These are phyloP conservation scores for Cladosporium sp. DNA, from an alignment of 2,329 filamentous ascomycete genomes.

Conservation along the genomic window DNA sequence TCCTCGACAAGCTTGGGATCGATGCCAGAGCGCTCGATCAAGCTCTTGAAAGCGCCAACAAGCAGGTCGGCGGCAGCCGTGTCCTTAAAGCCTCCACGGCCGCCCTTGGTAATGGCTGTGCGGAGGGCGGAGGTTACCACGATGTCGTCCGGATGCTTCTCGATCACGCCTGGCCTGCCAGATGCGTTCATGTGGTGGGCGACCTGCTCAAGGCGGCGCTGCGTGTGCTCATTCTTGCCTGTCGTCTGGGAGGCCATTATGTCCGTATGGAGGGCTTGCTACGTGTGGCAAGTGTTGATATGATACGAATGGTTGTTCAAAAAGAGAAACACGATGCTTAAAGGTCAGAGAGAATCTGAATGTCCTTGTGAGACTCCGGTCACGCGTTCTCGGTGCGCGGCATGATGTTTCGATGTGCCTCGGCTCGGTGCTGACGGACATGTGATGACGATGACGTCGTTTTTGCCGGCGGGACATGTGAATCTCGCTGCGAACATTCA, in stretches of 20 bases:
- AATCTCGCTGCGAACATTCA: too few relatives aligned
- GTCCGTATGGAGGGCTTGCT: neutral
- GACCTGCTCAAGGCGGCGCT: conserved; percentile 50
- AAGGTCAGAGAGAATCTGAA: neutral
- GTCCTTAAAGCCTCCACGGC: conserved; percentile 93
- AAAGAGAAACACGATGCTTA: neutral
- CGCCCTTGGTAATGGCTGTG: conserved; percentile 85
- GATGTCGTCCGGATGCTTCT: conserved; percentile 60
- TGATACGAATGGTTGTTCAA: neutral
- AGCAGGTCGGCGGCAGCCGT: conserved; percentile 84
- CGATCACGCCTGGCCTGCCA: conserved; percentile 39
- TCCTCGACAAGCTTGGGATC: conserved; percentile 86
- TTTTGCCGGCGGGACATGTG: too few relatives aligned
- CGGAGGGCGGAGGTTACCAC: conserved; percentile 90
- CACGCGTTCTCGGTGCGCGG: too few relatives aligned
- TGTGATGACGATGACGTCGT: too few relatives aligned
- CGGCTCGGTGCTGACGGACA: too few relatives aligned
- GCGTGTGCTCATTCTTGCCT: conserved; percentile 11
- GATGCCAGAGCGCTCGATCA: conserved; percentile 80
- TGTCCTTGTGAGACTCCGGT: neutral
- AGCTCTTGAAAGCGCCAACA: conserved; percentile 70
- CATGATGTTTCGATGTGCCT: too few relatives aligned
- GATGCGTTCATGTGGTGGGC: conserved; percentile 48
- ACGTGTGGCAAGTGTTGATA: too few relatives aligned
- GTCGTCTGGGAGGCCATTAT: conserved; percentile 12